Evolutionary conservation across 2,329 filamentous ascomycete genomes (phyloP).

Genomic region (Cytospora piceicola): DNA sequence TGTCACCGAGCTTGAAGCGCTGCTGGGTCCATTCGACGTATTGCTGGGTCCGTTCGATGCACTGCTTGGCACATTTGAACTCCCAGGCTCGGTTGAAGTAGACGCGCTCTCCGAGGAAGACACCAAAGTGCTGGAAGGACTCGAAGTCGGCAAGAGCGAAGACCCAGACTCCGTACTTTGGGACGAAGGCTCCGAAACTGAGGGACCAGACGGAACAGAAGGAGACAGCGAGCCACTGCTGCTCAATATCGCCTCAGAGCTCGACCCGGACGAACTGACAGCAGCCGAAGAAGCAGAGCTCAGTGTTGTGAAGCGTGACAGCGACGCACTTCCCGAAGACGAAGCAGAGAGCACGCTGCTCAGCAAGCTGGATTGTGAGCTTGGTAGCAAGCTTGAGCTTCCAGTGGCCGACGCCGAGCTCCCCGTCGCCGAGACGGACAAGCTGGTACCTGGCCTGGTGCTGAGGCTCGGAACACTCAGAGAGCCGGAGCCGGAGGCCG

Average conservation of each 20-base stretch:
- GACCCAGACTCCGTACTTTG: not conserved
- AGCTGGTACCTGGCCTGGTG: not conserved
- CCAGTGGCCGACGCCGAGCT: not conserved
- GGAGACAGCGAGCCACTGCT: slow-evolving; percentile 4
- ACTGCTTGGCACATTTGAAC: not conserved
- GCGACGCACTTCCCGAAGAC: not conserved
- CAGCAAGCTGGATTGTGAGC: not conserved
- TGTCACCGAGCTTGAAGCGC: slow-evolving; percentile 14
- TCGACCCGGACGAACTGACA: not conserved
- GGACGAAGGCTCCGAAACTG: not conserved
- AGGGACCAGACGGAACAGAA: not conserved
- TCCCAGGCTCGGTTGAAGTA: not conserved
- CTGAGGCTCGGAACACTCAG: not conserved
- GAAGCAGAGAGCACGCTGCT: not conserved
- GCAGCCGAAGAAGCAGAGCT: not conserved
- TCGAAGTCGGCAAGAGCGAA: not conserved
- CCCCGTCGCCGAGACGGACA: not conserved
- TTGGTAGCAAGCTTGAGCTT: not conserved
- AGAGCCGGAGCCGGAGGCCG: not conserved
- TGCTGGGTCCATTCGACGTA: not conserved
- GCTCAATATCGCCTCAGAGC: not conserved
- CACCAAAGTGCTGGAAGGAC: not conserved
- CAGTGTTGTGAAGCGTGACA: not conserved
- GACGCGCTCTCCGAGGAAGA: not conserved
- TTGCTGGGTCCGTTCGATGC: not conserved